These are phyloP conservation scores for Chloranthus sessilifolius DNA, from an alignment of 164 flowering plant genomes.

Conservation along the genomic window DNA sequence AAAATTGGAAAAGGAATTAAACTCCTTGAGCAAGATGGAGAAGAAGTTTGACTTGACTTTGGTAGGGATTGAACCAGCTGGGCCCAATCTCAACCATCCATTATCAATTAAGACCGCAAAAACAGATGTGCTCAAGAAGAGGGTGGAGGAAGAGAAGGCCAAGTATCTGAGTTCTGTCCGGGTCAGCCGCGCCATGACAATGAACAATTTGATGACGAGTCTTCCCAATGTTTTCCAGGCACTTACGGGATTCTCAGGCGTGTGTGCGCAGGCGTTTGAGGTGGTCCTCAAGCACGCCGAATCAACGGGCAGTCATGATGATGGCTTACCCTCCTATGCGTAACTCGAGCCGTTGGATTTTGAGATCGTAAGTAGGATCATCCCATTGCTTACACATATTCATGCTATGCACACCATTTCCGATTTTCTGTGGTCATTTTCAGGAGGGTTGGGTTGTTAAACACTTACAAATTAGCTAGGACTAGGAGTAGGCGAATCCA, in stretches of 20 bases:
- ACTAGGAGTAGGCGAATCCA: too few species aligned
- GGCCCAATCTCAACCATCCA: constrained; percentile 48
- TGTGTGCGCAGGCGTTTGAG: constrained; percentile 46
- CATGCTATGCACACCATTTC: too few species aligned
- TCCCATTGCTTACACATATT: too few species aligned
- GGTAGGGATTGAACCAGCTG: constrained; percentile 17
- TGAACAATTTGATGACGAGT: constrained; percentile 50
- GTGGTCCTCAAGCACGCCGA: constrained; percentile 21
- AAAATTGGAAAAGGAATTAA: constrained; percentile 49
- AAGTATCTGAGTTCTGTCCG: constrained; percentile 45
- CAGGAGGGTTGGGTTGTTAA: too few species aligned
- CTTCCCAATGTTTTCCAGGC: constrained; percentile 75
- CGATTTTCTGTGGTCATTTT: too few species aligned
- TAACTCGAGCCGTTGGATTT: background rate
- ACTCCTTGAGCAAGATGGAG: constrained; percentile 47
- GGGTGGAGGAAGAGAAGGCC: constrained; percentile 48
- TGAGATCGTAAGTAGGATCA: background rate
- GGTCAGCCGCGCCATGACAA: constrained; percentile 47
- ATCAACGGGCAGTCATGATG: background rate
- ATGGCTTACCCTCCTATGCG: background rate
- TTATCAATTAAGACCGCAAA: constrained; percentile 43
- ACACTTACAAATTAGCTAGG: too few species aligned
- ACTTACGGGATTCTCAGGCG: constrained; percentile 49
- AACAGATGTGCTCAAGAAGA: constrained; percentile 45
- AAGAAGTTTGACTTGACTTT: constrained; percentile 30